Evolutionary conservation across 352 stramenopile species (phyloP).

Genomic region (Phytopythium ostracodes): DNA sequence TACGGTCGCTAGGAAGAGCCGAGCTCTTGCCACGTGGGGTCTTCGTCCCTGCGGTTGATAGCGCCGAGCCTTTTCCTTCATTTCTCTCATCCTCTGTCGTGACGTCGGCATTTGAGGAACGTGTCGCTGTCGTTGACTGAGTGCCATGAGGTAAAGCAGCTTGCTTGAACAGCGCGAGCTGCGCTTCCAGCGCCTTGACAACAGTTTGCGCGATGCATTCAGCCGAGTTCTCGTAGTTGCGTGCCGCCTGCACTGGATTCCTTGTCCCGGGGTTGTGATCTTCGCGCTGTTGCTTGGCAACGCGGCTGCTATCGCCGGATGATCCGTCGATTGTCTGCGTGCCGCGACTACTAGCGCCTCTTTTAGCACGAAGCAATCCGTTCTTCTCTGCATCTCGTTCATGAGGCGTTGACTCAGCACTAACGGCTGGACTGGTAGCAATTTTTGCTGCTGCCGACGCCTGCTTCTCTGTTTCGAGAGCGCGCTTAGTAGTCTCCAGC

Average conservation of each 20-base stretch:
- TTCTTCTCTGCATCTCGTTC: neutral
- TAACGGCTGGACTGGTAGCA: neutral
- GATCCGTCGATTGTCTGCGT: neutral
- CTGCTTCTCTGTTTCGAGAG: neutral
- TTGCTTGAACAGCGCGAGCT: slow-evolving; percentile 25
- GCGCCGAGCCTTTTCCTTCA: neutral
- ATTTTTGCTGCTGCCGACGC: neutral
- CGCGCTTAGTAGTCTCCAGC: neutral
- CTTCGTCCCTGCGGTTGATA: neutral
- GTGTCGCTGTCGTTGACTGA: slow-evolving; percentile 9
- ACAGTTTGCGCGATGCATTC: slow-evolving; percentile 40
- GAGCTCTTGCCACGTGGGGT: neutral
- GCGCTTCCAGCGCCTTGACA: slow-evolving; percentile 31
- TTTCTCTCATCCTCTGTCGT: neutral
- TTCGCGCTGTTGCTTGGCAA: neutral
- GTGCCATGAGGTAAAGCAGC: neutral
- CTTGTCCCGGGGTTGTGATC: neutral
- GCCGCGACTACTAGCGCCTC: neutral
- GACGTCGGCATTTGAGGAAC: neutral
- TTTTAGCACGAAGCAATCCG: neutral
- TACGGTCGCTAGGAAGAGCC: too few species aligned
- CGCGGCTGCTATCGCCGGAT: neutral
- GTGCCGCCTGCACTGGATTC: too few species aligned
- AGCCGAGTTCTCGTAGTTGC: slow-evolving; percentile 5
- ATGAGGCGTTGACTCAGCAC: neutral